Conservation (phyloP, 306 rosid species). For the Vicia sativa region DNA sequence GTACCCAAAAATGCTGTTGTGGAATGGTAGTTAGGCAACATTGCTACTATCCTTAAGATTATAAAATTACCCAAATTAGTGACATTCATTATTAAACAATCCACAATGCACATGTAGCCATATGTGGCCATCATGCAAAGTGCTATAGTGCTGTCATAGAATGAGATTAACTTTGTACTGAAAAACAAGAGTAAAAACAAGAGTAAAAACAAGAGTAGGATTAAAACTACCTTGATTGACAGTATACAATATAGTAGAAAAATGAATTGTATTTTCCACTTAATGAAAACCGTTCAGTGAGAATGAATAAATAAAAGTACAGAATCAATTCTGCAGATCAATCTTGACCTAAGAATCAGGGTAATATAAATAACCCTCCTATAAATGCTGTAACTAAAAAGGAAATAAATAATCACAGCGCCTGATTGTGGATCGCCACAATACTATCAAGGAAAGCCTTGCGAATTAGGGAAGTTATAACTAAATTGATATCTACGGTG, state of each 20-base stretch:
- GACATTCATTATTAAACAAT: not conserved
- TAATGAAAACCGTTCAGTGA: not conserved
- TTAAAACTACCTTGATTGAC: not conserved
- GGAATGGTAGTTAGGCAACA: not conserved
- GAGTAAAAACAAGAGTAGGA: not conserved
- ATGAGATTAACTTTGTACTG: too few relatives aligned
- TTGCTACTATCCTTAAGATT: constrained; percentile 1
- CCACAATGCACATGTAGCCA: not conserved
- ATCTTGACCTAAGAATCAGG: not conserved
- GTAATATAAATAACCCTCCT: not conserved
- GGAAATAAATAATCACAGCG: not conserved
- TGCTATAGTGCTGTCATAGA: too few relatives aligned
- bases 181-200: too few relatives aligned
- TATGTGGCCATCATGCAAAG: not conserved
- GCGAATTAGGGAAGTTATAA: too few relatives aligned
- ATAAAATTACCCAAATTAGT: constrained; percentile 18
- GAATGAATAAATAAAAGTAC: not conserved
- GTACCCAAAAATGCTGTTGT: not conserved
- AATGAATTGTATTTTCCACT: not conserved
- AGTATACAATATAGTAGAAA: not conserved
- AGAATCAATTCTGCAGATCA: not conserved
- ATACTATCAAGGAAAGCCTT: not conserved
- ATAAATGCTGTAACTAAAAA: not conserved
- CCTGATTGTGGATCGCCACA: not conserved
- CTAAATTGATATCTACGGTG: too few relatives aligned